Evolutionary conservation across 768 basidiomycete genomes (phyloP).

Genomic region (Tricholoma sp.): DNA sequence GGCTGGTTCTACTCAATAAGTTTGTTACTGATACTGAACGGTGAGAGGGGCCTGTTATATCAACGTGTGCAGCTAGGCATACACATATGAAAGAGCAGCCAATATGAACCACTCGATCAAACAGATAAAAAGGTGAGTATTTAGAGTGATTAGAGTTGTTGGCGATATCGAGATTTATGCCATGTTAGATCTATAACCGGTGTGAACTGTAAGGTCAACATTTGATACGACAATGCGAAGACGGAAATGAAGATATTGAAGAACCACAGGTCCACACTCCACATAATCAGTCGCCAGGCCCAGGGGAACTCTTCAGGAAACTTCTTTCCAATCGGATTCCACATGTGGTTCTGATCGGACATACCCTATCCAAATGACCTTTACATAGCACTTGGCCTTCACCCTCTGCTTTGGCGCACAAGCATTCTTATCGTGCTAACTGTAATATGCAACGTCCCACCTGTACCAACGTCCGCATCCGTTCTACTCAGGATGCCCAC

Average conservation of each 20-base stretch:
- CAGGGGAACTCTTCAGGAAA: slow-evolving; percentile 5
- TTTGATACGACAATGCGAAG: slow-evolving; percentile 1
- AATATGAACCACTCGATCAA: background rate
- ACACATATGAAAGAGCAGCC: background rate
- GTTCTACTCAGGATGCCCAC: slow-evolving; percentile 73
- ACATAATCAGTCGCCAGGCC: slow-evolving; percentile 19
- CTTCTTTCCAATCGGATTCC: slow-evolving; percentile 3
- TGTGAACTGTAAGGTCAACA: slow-evolving; percentile 7
- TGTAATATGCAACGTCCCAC: slow-evolving; percentile 66
- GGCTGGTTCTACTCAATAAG: slow-evolving; percentile 3
- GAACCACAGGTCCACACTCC: slow-evolving; percentile 5
- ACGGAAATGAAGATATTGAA: slow-evolving; percentile 12
- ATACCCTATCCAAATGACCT: background rate
- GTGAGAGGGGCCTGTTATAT: slow-evolving; percentile 1
- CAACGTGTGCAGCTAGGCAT: background rate
- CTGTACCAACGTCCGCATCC: slow-evolving; percentile 66
- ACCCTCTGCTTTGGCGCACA: slow-evolving; percentile 1
- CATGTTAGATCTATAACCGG: slow-evolving; percentile 9
- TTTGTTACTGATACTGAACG: no score
- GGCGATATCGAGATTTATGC: slow-evolving; percentile 33
- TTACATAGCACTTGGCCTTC: slow-evolving; percentile 3
- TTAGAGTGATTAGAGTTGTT: slow-evolving; percentile 50
- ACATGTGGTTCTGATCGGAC: slow-evolving; percentile 10
- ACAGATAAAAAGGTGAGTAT: slow-evolving; percentile 35
- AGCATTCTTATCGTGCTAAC: slow-evolving; percentile 5